Evolutionary conservation across 805 yeast species (phyloP).

Genomic region (Dipodascus geniculatus): DNA sequence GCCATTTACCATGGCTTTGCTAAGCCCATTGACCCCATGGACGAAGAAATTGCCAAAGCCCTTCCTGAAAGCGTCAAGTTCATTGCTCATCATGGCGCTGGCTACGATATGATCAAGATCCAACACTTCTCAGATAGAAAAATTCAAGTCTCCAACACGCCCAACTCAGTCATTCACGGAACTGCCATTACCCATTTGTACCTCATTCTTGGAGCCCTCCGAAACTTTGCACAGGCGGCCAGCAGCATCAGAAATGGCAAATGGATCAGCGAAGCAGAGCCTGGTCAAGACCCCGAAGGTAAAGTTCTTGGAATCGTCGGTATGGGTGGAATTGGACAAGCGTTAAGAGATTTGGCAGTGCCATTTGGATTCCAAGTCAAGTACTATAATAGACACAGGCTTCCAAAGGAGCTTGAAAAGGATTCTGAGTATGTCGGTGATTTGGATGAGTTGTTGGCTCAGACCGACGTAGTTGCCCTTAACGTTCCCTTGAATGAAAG

Average conservation of each 20-base stretch:
- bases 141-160: constrained; percentile 54
- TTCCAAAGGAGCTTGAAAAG: constrained; percentile 49
- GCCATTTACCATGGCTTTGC: constrained; percentile 42
- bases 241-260: constrained; percentile 42
- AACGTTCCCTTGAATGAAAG: constrained; percentile 64
- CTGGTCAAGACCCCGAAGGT: constrained; percentile 68
- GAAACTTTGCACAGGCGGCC: constrained; percentile 57
- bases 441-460: constrained; percentile 50
- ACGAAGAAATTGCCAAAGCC: constrained; percentile 42
- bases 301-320: constrained; percentile 73
- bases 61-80: constrained; percentile 44
- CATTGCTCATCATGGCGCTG: constrained; percentile 60
- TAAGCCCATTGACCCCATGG: constrained; percentile 54
- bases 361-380: constrained; percentile 70
- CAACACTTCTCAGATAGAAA: constrained; percentile 37
- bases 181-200: constrained; percentile 64
- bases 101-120: constrained; percentile 58
- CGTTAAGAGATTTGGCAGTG: constrained; percentile 54
- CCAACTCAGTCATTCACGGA: constrained; percentile 53
- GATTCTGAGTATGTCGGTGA: constrained; percentile 56
- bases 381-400: constrained; percentile 58
- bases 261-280: constrained; percentile 53
- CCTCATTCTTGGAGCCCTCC: constrained; percentile 48
- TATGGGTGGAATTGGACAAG: constrained; percentile 84
- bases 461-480: constrained; percentile 59